Evolutionary conservation across 108 stramenopile genomes (phyloP), one percentile per base, ranked within the genome.

Genomic region (Nitzschia inconspicua): DNA sequence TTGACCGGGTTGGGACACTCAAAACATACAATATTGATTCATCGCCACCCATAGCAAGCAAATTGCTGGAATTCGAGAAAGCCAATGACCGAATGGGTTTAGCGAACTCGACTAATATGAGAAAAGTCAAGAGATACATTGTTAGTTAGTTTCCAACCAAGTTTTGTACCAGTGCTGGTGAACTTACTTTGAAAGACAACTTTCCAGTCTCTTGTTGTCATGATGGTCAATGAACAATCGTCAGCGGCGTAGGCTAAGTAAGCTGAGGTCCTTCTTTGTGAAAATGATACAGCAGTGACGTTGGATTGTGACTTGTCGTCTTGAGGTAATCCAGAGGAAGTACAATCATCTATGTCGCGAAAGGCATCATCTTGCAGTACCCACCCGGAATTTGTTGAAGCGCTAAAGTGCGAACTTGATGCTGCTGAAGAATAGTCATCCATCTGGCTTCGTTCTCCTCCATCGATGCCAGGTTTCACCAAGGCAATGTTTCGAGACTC

Each of bases 1-100:
- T 36, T 14, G 65, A 50, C 57, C 72, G 55, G 18, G 36, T 70
- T 24, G 68, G 44, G 7, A 65, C 68, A 13, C 68, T 65, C 2
- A 73, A 32, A 0, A 79, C 61, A 55, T 66, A 65, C 13, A 79
- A 29, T 19, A 57, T 39, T 40, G 54, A 63, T 44, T 70, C 67
- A 26, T 70, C 64, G 11, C 72, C 66, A 28, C 68, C 78, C 25
- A 68, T 20, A 10, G 78, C 78, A 32, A 79, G 42, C 27, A 64
- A 66, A n/a, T 68, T 62, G 29, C 57, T 72, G 1, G 67, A 65
- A 53, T 73, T 42, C 9, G 78, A 73, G 32, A 79, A 79, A 3
- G 44, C 63, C 19, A 79, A 42, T 18, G 58, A 50, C 24, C 54
- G 39, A 19, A 73, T 65, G 22, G 78, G 68, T 25, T 79, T 55